Conservation (phyloP, 1,284 basidiomycete genomes). For the Rhodotorula sp. region DNA sequence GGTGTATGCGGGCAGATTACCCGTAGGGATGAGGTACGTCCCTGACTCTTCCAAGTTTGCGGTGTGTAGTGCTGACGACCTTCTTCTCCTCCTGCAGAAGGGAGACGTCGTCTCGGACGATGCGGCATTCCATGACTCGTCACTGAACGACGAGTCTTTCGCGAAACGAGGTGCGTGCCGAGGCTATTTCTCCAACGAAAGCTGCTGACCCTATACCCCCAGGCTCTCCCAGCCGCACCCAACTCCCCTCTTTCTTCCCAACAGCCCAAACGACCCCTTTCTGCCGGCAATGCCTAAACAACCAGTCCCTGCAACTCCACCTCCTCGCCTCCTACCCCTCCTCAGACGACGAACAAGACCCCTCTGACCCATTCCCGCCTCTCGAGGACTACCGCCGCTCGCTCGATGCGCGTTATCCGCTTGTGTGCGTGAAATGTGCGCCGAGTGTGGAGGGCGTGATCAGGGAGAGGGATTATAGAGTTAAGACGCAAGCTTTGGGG, state of each 20-base stretch:
- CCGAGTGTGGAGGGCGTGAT: conserved; percentile 78
- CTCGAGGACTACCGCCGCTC: conserved; percentile 70
- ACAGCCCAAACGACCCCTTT: conserved; percentile 54
- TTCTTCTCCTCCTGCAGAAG: conserved; percentile 36
- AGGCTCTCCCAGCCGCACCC: conserved; percentile 39
- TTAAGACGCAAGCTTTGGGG: conserved; percentile 67
- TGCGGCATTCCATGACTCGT: conserved; percentile 79
- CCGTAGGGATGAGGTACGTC: not conserved
- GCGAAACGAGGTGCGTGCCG: conserved; percentile 64
- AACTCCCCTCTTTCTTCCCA: conserved; percentile 44
- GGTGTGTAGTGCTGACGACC: too few species aligned
- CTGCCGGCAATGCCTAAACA: conserved; percentile 83
- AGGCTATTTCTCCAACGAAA: not conserved
- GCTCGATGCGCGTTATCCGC: conserved; percentile 76
- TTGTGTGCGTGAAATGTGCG: conserved; percentile 70
- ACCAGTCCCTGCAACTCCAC: conserved; percentile 79
- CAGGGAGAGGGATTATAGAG: conserved; percentile 70
- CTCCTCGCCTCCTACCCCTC: conserved; percentile 81
- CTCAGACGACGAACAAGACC: conserved; percentile 38
- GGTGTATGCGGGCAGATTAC: conserved; percentile 20
- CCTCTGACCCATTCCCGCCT: conserved; percentile 57
- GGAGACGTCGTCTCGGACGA: conserved; percentile 77
- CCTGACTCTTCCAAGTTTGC: accelerated
- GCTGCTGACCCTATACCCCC: not conserved
- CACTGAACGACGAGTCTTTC: conserved; percentile 67